Base-by-base conservation (phyloP, 2,329 filamentous ascomycete genomes). In the Exophiala phaeomuriformis region DNA sequence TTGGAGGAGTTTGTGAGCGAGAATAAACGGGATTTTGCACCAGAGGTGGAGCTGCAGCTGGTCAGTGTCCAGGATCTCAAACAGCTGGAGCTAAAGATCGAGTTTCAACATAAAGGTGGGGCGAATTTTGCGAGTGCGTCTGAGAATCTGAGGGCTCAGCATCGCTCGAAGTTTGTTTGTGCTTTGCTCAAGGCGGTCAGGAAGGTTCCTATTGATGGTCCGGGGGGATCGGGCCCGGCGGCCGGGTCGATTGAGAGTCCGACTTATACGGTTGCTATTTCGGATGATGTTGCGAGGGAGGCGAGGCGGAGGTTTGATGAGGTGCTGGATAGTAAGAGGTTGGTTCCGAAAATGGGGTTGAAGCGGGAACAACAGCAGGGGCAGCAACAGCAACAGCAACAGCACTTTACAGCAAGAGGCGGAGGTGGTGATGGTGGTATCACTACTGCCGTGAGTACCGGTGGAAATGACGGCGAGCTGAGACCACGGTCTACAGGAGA, bases 11-110 rank as follows among this genome's bases (percentile, higher is more conserved):
- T 69, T 49, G 63, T 71, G 27, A 39, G 53, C 6, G 66, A 68
- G 37, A 72, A 74, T 59, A 64, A 64, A 33, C 56, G 68, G 2
- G 68, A 71, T 50, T 71, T 65, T 62, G 55, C 57, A 40, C 55
- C 62, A 1, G 65, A 65, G 3, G 40, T 69, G 12, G 66, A 69
- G 10, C 62, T 69, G 28, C 65, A 69, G 33, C 54, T 69, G 6
- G 53, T 61, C 27, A 61, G 59, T 31, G 47, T 68, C 4, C 61
- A 58, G 12, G 65, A 69, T 42, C 46, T 68, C 44, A 64, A 63
- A 30, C 58, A 64, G 40, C 57, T 70, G 3, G 65, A 68, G 10
- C 54, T 69, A 5, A 52, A 62, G 12, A 63, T 69, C 36, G 66
- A 67, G 45, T 65, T 69, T 52, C 54, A 56, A 43, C 66, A 69